Conservation (phyloP, 768 basidiomycete species). For the Ramaria rubella region DNA sequence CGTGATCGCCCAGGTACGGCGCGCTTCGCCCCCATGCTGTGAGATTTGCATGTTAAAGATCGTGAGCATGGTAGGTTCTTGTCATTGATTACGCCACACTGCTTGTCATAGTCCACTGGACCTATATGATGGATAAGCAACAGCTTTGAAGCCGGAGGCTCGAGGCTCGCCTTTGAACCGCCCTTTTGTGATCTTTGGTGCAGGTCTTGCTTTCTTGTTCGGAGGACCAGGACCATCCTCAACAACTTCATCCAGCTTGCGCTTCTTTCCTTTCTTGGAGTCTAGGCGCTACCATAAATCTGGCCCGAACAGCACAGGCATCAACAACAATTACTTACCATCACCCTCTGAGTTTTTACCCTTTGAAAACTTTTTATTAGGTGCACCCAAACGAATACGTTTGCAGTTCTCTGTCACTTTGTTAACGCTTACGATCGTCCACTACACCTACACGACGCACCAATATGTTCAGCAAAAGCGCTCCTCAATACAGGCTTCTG, state of each 20-base stretch:
- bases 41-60: constrained; percentile 95
- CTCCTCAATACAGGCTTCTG: constrained; percentile 73
- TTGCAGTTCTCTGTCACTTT: constrained; percentile 50
- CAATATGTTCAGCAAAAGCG: constrained; percentile 66
- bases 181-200: constrained; percentile 69
- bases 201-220: constrained; percentile 70
- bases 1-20: constrained; percentile 82
- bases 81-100: constrained; percentile 97
- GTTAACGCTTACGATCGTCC: neutral
- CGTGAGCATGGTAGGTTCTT: constrained; percentile 89
- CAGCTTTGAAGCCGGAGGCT: neutral
- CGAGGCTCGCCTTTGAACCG: constrained; percentile 48
- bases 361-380: constrained; percentile 50
- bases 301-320: neutral
- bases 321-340: constrained; percentile 32
- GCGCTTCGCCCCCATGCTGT: constrained; percentile 95
- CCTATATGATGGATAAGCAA: constrained; percentile 24
- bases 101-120: constrained; percentile 84
- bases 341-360: constrained; percentile 40
- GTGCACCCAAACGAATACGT: constrained; percentile 38
- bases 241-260: constrained; percentile 65
- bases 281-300: neutral
- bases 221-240: constrained; percentile 59
- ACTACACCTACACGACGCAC: constrained; percentile 35
- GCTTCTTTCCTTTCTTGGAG: constrained; percentile 43